Evolutionary conservation across 2,329 filamentous ascomycete species (phyloP), one percentile per base, ranked within the genome.

Genomic region (Fusarium sp.): DNA sequence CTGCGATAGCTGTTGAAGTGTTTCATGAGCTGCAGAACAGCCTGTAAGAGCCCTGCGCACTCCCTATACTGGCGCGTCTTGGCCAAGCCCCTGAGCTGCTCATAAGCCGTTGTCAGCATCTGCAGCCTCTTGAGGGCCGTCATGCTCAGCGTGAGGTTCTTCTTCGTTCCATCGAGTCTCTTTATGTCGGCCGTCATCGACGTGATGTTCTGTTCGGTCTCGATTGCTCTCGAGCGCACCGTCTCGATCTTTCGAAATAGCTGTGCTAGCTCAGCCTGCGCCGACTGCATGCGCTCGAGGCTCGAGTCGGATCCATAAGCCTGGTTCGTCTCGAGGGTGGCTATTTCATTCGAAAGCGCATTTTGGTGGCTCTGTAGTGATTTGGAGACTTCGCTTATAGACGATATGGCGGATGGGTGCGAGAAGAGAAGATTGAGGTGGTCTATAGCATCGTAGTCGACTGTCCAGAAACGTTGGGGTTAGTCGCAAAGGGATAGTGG

Each of bases 131-230:
- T 99, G 78, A 99, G 86, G 27, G 95, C 95, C 46, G 96, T 99
- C 96, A 99, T 99, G 73, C 94, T 98, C 60, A 97, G 87, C 15
- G 96, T 98, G 69, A 99, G 87, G 82, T 99, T 99, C 82, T 92
- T 92, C 86, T 99, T 99, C 41, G 96, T 98, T 81, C 93, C 93
- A 83, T 99, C 96, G 73, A 99, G 88, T 74, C 95, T 91, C 85
- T 99, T 99, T 81, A 99, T 99, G 79, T 99, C 96, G 65, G 96
- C 94, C 69, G 96, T 99, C 96, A 99, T 99, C 75, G 94, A 94
- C 51, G 95, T 98, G 79, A 99, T 99, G 74, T 95, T 93, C 80
- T 94, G 92, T 83, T 99, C 96, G 25, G 96, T 98, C 85, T 95
- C 91, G 76, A 97, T 89, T 41, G 96, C 96, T 58, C 95, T 91